These are phyloP conservation scores for Helichrysum umbraculigerum DNA, from an alignment of 129 eudicot species.

Conservation along the genomic window DNA sequence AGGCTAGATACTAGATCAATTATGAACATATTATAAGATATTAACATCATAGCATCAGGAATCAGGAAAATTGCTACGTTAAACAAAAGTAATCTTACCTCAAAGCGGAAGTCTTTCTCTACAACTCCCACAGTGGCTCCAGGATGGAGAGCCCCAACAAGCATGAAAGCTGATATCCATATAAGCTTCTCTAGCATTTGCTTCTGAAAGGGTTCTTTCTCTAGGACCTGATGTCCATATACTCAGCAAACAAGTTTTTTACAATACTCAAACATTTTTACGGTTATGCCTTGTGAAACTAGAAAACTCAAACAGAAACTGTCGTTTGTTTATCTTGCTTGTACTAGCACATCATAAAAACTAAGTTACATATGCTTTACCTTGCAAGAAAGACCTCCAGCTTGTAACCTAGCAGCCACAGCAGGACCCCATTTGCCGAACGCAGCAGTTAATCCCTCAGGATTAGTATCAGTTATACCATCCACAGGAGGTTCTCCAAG, in stretches of 20 bases:
- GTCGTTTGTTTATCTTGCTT: background rate
- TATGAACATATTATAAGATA: background rate
- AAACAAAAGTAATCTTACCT: slow-evolving; percentile 41
- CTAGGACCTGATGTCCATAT: slow-evolving; percentile 59
- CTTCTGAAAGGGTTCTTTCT: slow-evolving; percentile 77
- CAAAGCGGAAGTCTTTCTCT: slow-evolving; percentile 75
- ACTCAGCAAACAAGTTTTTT: background rate
- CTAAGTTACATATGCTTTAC: slow-evolving; percentile 28
- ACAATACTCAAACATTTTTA: background rate
- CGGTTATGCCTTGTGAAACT: background rate
- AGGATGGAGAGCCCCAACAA: slow-evolving; percentile 93
- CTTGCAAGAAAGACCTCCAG: slow-evolving; percentile 95
- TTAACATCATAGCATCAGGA: background rate
- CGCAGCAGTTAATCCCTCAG: slow-evolving; percentile 80
- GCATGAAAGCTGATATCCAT: slow-evolving; percentile 98
- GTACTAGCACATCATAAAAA: background rate
- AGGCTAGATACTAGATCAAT: background rate
- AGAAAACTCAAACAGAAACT: background rate
- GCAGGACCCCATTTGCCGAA: slow-evolving; percentile 88
- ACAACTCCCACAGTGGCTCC: slow-evolving; percentile 90
- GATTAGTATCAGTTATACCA: slow-evolving; percentile 91
- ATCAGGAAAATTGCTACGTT: background rate
- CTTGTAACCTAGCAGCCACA: slow-evolving; percentile 75
- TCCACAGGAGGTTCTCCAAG: slow-evolving; percentile 92
- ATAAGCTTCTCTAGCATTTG: slow-evolving; percentile 95